Conservation (phyloP, 352 stramenopile species). For the Pythium biforme region DNA sequence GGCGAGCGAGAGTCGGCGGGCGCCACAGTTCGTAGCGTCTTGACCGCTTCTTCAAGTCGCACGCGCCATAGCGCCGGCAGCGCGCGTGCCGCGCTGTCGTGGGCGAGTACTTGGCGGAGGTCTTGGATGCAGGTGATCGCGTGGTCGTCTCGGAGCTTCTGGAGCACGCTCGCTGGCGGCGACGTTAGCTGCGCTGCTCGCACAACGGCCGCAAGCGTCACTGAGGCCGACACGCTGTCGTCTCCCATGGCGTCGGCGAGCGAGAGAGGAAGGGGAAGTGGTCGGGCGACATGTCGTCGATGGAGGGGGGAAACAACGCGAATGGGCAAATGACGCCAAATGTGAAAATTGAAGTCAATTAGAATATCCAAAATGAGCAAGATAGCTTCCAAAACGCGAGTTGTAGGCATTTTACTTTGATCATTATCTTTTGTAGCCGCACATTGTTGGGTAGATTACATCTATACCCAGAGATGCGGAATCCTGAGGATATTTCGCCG, state of each 20-base stretch:
- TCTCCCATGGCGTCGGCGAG: background rate
- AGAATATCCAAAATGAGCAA: too few species aligned
- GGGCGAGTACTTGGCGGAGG: slow-evolving; percentile 1
- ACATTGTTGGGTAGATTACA: too few species aligned
- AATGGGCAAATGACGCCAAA: background rate
- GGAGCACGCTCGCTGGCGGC: background rate
- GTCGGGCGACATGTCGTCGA: background rate
- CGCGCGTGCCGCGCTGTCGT: background rate
- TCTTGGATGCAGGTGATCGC: slow-evolving; percentile 1
- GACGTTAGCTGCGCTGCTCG: background rate
- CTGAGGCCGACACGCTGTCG: background rate
- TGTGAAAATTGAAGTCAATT: too few species aligned
- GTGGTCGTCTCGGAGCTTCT: slow-evolving; percentile 4
- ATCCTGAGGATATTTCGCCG: too few species aligned
- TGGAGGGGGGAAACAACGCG: background rate
- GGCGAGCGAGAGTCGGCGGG: background rate
- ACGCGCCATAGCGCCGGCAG: slow-evolving; percentile 9
- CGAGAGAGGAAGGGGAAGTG: too few species aligned
- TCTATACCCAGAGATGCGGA: too few species aligned
- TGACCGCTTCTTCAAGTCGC: background rate
- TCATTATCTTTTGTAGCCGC: too few species aligned
- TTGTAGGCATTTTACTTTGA: too few species aligned
- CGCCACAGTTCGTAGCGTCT: background rate
- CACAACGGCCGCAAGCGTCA: background rate
- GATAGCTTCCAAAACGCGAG: too few species aligned